Evolutionary conservation across 441 rosid genomes (phyloP), one percentile per base, ranked within the genome.

Genomic region (Macaranga tanarius): DNA sequence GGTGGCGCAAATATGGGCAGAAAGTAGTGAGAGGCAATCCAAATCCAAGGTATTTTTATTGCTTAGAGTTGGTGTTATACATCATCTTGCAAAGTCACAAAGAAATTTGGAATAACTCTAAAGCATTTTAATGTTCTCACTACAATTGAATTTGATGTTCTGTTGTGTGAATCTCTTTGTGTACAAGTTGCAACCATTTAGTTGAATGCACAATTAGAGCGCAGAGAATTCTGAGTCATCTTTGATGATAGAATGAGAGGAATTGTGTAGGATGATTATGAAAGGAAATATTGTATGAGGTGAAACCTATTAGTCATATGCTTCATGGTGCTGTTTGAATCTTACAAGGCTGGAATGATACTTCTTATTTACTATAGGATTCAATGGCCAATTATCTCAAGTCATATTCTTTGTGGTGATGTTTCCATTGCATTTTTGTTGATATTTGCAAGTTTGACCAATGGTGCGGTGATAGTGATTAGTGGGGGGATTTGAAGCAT

Each of bases 1-100:
- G 93, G 57, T 95, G 99, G 99, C 95, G 98, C 84, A 95, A 95
- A 83, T 95, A 95, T 74, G 99, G 99, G 67, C 99, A 95, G 86
- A 95, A 95, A 85, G 98, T 95, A 72, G 97, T 95, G 70, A 84
- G 99, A 74, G 98, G 96, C 80, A 95, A 95, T 82, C 96, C 97
- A 65, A 95, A 95, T 84, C 99, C 99, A 65, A 88, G 98, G 98
- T 91, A 83, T 19, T 65, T 72, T 10, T 34, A n/a, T 44, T 3
- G 71, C 66, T 54, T 51, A 55, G 26, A 22, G 17, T 77, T 45
- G 45, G 58, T 62, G 23, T 54, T 62, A 4, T 11, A 19, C 40
- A 31, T 73, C 48, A 62, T 67, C 42, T 51, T 25, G 23, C 26
- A 34, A 61, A n/a, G 28, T 59, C 5, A 16, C 58, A 42, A 31